Evolutionary conservation across 345 rosid species (phyloP), one percentile per base, ranked within the genome.

Genomic region (Citrus hindsii): DNA sequence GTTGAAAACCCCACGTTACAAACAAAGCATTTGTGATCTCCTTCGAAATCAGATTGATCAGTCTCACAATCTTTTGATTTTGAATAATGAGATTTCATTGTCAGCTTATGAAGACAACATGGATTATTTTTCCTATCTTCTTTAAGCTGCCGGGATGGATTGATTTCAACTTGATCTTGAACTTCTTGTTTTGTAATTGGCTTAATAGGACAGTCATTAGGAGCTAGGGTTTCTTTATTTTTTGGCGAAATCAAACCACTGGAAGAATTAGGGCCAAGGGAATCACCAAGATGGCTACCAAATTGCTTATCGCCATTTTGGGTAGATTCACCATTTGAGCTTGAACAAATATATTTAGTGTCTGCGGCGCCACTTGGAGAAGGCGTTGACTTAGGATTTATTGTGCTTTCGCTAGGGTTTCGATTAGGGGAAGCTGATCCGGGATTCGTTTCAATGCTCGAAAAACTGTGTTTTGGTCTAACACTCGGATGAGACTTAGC

Each of bases 1-100:
- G 19, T 79, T 9, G 53, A 18, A 72, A 79, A 79, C 22, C 38
- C 27, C 40, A 64, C 37, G 10, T 79, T 18, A 24, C 81, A 79
- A 5, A 63, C 55, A 25, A 65, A 64, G 60, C 81, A 79, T 28
- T 14, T 69, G 69, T 59, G 67, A 7, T 69, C 74, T 46, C 63
- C 71, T 64, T 66, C 42, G 12, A 30, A 27, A 28, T 70, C 61
- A 4, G 37, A 28, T 8, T 70, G 24, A 51, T 65, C 69, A 33
- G 35, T 33, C 9, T 65, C 69, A 53, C 22, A 53, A 18, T 33
- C 25, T 9, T 33, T 33, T 33, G 69, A 33, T 65, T 33, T 65
- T 0, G 46, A 19, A n/a, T 21, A n/a, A 22, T 65, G 22, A 35
- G 22, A 13, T 33, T 65, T 42, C 42, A 65, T 33, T 22, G 46